These are phyloP conservation scores for Wickerhamiella slavikovae DNA, from an alignment of 805 yeast genomes.

Conservation along the genomic window DNA sequence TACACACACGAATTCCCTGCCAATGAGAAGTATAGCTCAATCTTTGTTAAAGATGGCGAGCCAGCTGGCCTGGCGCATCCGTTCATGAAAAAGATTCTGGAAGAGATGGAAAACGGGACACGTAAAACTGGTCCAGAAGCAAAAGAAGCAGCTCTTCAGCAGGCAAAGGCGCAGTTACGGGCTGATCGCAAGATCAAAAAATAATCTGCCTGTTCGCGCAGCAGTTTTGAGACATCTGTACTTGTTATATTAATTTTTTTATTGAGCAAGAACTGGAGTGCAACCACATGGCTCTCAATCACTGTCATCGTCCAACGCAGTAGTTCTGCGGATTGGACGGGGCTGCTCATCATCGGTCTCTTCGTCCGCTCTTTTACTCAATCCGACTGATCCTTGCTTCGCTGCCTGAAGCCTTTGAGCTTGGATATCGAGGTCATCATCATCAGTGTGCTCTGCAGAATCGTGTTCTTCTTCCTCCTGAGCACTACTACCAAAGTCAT, in stretches of 20 bases:
- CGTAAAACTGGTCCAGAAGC: constrained; percentile 37
- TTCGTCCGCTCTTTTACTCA: constrained; percentile 7
- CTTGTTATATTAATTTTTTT: not conserved
- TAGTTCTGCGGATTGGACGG: constrained; percentile 4
- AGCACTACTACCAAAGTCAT: constrained; percentile 8
- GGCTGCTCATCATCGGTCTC: constrained; percentile 6
- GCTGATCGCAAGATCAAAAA: no score
- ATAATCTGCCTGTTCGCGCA: no score
- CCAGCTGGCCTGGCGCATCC: constrained; percentile 23
- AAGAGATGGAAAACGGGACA: constrained; percentile 29
- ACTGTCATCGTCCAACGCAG: constrained; percentile 9
- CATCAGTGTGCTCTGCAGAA: constrained; percentile 10
- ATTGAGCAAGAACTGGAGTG: no score
- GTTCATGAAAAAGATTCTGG: constrained; percentile 32
- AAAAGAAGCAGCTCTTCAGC: constrained; percentile 16
- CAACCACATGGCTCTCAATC: not conserved
- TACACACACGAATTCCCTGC: constrained; percentile 64
- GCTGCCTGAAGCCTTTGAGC: constrained; percentile 5
- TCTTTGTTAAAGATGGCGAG: constrained; percentile 32
- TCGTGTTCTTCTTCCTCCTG: constrained; percentile 20
- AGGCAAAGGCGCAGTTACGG: no score
- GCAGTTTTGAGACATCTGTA: no score
- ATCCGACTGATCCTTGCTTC: constrained; percentile 3
- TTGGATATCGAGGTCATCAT: constrained; percentile 9
- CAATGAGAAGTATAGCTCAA: constrained; percentile 56